Base-by-base conservation (phyloP, 352 stramenopile species). In the Phytophthora colocasiae region DNA sequence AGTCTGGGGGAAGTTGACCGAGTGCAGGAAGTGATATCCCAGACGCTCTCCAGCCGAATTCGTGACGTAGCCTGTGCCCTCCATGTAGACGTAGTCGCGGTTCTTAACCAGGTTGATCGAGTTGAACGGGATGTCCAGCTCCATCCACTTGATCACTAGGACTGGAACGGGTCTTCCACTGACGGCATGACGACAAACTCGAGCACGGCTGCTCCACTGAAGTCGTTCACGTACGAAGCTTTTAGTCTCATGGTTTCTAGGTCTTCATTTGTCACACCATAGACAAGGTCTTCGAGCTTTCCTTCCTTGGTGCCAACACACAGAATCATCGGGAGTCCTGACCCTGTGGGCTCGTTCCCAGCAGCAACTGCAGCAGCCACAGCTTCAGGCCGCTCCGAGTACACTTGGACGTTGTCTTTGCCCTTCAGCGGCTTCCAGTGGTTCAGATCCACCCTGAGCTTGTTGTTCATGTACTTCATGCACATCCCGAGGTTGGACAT, bases 81-180 rank as follows among this genome's bases (percentile, higher is more conserved):
- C 66, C 22, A 74, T 19, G 38, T 66, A 71, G n/a, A 71, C 53
- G 29, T 66, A 66, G 54, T 74, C 66, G 36, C 53, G 58, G 31
- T 58, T 77, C 43, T 75, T 52, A 5, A 72, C 38, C 22, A 75
- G 52, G 14, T 38, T 61, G 8, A 52, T 71, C 14, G 45, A 47
- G 34, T 51, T 48, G 27, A 71, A 40, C 2, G 68, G 63, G 24
- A 76, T 59, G 40, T 76, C 68, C n/a, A 76, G 46, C 58, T 75
- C 63, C 43, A 69, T 61, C 72, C 69, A 80, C 56, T 78, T 78
- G 11, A 75, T 41, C 14, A 64, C 46, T 5, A 80, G 29, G 66
- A 75, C 22, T 51, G 58, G 43, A 75, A 72, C 15, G 70, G 70
- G 8, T 58, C 56, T 8, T 69, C 53, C 6, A 60, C 27, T 19